These are phyloP conservation scores for Sporisorium graminicola DNA, from an alignment of 1,284 basidiomycete species.

Conservation along the genomic window DNA sequence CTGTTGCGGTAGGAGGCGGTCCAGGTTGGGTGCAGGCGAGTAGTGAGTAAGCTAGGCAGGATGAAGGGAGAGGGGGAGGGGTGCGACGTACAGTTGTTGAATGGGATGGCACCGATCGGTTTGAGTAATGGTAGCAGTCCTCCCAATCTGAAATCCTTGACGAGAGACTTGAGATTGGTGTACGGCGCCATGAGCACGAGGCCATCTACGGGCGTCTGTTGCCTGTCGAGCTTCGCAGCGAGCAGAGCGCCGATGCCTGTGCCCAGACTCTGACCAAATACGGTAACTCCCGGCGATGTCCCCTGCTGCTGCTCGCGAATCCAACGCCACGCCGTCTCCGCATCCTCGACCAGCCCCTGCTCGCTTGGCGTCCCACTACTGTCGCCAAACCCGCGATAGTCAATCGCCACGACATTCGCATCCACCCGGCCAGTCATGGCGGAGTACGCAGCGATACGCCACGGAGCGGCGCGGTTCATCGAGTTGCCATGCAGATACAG, in stretches of 20 bases:
- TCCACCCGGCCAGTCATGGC: conserved; percentile 76
- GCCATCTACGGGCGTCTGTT: conserved; percentile 73
- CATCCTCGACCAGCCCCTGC: conserved; percentile 80
- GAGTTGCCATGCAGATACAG: conserved; percentile 87
- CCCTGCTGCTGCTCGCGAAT: conserved; percentile 70
- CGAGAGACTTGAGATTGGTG: conserved; percentile 76
- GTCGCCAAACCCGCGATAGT: conserved; percentile 94
- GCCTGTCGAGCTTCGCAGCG: conserved; percentile 73
- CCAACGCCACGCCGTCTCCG: conserved; percentile 85
- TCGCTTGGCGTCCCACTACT: conserved; percentile 83
- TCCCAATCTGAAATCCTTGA: conserved; percentile 77
- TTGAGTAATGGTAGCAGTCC: conserved; percentile 78
- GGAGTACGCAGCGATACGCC: conserved; percentile 77
- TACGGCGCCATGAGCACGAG: conserved; percentile 84
- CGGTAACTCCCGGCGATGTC: conserved; percentile 73
- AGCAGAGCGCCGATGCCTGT: conserved; percentile 78
- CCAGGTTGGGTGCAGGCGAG: too few species aligned
- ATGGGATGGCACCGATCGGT: conserved; percentile 80
- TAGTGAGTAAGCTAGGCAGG: neutral
- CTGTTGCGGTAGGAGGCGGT: conserved; percentile 5
- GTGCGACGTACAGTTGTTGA: conserved; percentile 73
- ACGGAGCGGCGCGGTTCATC: conserved; percentile 78
- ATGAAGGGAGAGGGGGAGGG: neutral
- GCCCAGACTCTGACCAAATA: conserved; percentile 85
- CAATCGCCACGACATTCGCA: conserved; percentile 84